These are phyloP conservation scores for Talaromyces wortmannii DNA, from an alignment of 495 filamentous ascomycete genomes.

Conservation along the genomic window DNA sequence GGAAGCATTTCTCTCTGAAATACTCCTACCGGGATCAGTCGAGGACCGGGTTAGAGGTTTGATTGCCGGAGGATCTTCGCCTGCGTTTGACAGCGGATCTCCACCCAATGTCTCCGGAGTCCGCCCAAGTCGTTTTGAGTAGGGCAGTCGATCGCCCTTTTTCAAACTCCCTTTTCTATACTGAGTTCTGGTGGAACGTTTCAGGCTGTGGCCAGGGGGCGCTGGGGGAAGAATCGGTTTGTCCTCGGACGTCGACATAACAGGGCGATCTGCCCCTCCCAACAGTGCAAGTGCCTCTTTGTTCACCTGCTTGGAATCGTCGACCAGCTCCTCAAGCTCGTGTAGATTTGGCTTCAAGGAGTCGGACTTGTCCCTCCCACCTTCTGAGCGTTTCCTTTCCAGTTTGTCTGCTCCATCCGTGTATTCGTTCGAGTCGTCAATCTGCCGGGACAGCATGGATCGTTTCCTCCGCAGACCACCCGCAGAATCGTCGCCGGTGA, in stretches of 20 bases:
- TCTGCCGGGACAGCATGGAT: conserved; percentile 91
- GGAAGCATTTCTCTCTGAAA: neutral
- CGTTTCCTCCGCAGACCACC: conserved; percentile 76
- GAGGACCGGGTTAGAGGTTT: conserved; percentile 60
- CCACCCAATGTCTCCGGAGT: conserved; percentile 37
- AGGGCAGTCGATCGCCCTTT: conserved; percentile 68
- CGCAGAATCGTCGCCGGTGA: conserved; percentile 53
- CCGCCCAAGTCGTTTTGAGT: conserved; percentile 65
- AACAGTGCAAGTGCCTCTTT: conserved; percentile 21
- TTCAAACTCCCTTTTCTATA: conserved; percentile 83
- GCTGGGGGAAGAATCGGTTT: conserved; percentile 75
- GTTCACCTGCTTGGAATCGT: conserved; percentile 61
- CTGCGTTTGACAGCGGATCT: conserved; percentile 31
- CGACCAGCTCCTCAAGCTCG: conserved; percentile 71
- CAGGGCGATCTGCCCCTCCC: conserved; percentile 33
- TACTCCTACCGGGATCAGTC: conserved; percentile 62
- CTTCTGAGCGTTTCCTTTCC: conserved; percentile 64
- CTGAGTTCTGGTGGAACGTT: conserved; percentile 85
- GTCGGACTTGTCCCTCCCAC: conserved; percentile 41
- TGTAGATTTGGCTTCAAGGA: conserved; percentile 55
- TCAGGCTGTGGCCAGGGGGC: conserved; percentile 69
- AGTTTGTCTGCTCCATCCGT: conserved; percentile 83
- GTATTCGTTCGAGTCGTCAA: conserved; percentile 71
- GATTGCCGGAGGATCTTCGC: conserved; percentile 40
- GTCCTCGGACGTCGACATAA: conserved; percentile 59